A percentile compares a stretch with the other conserved stretches of the same genome.
phyloP scores from a whole-genome alignment of 176 grass and related monocot genomes.

The Musa acuminata region DNA sequence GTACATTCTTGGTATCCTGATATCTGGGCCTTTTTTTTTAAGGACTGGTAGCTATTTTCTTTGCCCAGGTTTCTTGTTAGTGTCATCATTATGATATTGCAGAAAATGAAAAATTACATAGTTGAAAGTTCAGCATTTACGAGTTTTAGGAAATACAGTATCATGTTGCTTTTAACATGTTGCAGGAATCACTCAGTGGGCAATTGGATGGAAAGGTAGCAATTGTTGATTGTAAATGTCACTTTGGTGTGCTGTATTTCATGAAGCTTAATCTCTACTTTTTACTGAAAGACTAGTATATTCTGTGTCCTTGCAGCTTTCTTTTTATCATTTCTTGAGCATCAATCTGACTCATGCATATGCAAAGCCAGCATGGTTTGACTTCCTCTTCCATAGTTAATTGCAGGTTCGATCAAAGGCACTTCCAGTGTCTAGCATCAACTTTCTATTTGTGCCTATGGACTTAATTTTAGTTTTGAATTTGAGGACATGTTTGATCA shows the following conservation, averaged over 20 bases:
- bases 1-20: constrained; percentile 6
- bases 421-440: neutral
- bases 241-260: neutral
- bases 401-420: neutral
- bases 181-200: neutral
- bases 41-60: neutral
- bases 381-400: neutral
- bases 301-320: neutral
- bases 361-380: neutral
- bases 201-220: neutral
- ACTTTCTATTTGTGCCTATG: neutral
- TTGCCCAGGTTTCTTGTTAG: neutral
- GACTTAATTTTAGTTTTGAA: constrained; percentile 3
- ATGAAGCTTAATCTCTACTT: neutral
- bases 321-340: neutral
- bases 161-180: neutral
- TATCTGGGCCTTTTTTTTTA: neutral
- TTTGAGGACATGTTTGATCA: neutral
- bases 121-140: neutral
- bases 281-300: neutral
- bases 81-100: neutral
- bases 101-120: neutral
- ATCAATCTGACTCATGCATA: neutral
- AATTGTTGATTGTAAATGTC: neutral
- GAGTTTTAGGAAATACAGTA: neutral